Percentiles rank a stretch among this genome's conserved stretches.
Evolutionary conservation across 1,284 basidiomycete species (phyloP).

Genomic region (Lignosus rhinocerotis): DNA sequence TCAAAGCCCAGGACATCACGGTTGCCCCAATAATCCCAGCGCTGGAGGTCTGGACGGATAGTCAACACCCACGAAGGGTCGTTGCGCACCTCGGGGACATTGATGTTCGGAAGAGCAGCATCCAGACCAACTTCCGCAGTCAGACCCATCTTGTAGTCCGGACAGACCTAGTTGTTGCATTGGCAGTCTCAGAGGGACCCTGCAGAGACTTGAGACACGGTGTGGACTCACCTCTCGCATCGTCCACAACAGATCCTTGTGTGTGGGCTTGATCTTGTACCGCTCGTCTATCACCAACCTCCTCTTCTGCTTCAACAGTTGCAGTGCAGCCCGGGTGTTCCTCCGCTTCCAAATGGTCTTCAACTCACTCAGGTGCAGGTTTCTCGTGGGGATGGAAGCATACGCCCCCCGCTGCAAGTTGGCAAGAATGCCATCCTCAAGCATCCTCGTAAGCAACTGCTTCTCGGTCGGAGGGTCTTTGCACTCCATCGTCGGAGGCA

Average conservation of each 20-base stretch:
- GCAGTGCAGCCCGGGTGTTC: neutral
- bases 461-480: neutral
- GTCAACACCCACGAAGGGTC: neutral
- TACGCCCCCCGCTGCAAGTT: neutral
- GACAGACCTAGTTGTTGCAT: neutral
- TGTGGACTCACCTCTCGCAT: neutral
- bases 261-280: neutral
- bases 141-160: neutral
- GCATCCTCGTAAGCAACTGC: neutral
- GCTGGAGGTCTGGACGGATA: neutral
- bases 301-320: neutral
- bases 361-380: neutral
- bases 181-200: too few relatives aligned
- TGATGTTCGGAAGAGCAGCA: neutral
- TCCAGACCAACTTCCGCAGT: too few relatives aligned
- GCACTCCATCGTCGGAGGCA: neutral
- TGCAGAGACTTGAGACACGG: too few relatives aligned
- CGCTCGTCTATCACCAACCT: neutral
- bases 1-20: neutral
- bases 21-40: neutral
- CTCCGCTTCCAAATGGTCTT: neutral
- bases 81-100: neutral
- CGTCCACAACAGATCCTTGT: neutral
- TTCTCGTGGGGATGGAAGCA: neutral
- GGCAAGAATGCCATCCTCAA: neutral